These are phyloP conservation scores for Trametes maxima DNA, from an alignment of 768 basidiomycete genomes.

Conservation along the genomic window DNA sequence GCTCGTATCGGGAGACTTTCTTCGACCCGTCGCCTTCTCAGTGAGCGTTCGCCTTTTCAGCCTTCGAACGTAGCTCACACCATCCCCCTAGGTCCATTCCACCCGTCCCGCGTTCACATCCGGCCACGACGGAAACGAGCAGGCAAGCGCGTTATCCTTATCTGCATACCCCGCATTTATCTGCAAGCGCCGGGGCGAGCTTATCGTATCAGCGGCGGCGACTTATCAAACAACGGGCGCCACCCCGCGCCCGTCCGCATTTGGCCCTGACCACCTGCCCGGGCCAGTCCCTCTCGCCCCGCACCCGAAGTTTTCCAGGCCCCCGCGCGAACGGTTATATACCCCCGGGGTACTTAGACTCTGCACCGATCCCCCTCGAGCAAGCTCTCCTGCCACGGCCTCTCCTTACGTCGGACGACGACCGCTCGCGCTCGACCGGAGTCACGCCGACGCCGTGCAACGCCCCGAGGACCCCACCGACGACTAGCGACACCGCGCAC, in stretches of 20 bases:
- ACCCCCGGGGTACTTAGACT: not conserved
- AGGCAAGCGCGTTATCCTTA: conserved; percentile 2
- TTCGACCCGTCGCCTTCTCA: too few relatives aligned
- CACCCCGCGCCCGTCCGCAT: not conserved
- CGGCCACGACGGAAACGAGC: not conserved
- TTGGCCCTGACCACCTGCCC: not conserved
- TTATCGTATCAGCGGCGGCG: conserved; percentile 14
- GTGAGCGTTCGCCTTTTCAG: not conserved
- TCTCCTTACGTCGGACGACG: not conserved
- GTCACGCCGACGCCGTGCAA: too few relatives aligned
- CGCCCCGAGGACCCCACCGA: too few relatives aligned
- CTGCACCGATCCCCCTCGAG: not conserved
- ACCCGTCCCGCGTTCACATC: too few relatives aligned
- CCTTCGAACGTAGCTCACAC: not conserved
- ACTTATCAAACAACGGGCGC: conserved; percentile 15
- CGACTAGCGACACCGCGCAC: too few relatives aligned
- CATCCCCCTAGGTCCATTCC: too few relatives aligned
- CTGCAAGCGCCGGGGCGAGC: not conserved
- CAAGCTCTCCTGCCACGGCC: not conserved
- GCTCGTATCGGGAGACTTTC: not conserved
- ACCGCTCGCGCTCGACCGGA: too few relatives aligned
- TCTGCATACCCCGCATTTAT: not conserved
- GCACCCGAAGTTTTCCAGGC: conserved; percentile 10
- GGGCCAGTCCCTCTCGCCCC: conserved; percentile 6
- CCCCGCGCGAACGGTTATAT: conserved; percentile 7